Evolutionary conservation across 2,329 filamentous ascomycete species (phyloP), one percentile per base, ranked within the genome.

Genomic region (Nigrospora oryzae): DNA sequence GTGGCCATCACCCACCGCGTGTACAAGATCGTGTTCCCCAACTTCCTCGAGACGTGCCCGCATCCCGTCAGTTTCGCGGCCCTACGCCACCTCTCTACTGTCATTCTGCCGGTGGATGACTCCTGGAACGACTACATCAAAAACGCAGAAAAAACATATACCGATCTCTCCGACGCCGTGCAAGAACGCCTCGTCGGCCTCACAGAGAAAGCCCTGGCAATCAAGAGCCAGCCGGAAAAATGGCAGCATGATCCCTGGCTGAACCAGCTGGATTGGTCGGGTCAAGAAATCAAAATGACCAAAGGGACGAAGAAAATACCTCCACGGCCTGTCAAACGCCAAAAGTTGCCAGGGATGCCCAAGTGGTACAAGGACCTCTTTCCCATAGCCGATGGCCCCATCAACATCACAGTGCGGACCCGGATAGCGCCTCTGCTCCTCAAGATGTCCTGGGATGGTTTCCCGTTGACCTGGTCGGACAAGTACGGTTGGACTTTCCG

Each of bases 11-110:
- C 93, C 0, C 93, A 98, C 56, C 81, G 83, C 40, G 86, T 98
- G n/a, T 98, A 91, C 65, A 84, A 89, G 60, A 89, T 89, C 48
- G 89, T 97, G 1, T 93, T 98, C 51, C 88, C 89, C 1, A 84
- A 86, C 47, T 98, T 96, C 56, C 70, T 96, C 16, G 74, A 89
- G 38, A 87, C 86, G 23, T 98, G 93, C 59, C 93, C 93, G 1
- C 94, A 98, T 64, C 93, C 93, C 0, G 93, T 98, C 57, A 97
- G 90, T 65, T 98, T 98, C 58, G 91, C 89, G 3, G 93, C 93
- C 2, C 73, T 98, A 15, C 79, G 93, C 14, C 93, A 97, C 61
- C 74, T 98, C n/a, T 89, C 90, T 0, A 85, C 90, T 0, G 89
- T 95, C 51, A 95, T 97, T 40, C 70, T 98, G 8, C 93, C 93